These are phyloP conservation scores for Betula pendula DNA, from an alignment of 306 rosid species.

Conservation along the genomic window DNA sequence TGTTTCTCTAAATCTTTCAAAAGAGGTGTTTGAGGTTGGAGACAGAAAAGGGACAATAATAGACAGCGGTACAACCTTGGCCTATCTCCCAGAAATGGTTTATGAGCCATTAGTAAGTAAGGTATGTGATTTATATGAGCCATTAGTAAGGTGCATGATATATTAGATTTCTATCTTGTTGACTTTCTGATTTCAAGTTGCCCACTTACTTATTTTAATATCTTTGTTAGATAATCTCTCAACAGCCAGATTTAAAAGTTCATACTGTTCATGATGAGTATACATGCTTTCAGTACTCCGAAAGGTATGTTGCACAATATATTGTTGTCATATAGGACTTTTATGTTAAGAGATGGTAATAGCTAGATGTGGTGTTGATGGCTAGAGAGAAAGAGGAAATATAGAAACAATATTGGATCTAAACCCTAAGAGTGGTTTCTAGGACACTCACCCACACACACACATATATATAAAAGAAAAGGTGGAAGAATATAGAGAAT, in stretches of 20 bases:
- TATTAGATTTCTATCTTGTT: not conserved
- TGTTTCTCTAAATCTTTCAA: conserved; percentile 52
- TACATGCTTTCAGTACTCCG: conserved; percentile 84
- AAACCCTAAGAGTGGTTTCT: not conserved
- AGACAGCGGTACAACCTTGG: conserved; percentile 98
- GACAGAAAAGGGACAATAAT: conserved; percentile 86
- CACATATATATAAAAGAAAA: no score
- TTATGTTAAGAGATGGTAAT: not conserved
- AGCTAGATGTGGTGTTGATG: not conserved
- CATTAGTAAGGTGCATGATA: not conserved
- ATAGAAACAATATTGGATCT: not conserved
- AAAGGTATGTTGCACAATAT: conserved; percentile 55
- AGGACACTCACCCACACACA: no score
- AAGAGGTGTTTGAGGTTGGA: conserved; percentile 60
- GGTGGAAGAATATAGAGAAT: no score
- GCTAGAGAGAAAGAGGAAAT: not conserved
- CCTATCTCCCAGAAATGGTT: conserved; percentile 88
- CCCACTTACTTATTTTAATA: conserved; percentile 25
- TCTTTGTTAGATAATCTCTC: conserved; percentile 63
- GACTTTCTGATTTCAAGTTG: conserved; percentile 9
- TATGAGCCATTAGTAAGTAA: conserved; percentile 71
- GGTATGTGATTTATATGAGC: conserved; percentile 42
- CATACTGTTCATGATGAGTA: conserved; percentile 82
- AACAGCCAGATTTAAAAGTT: conserved; percentile 71
- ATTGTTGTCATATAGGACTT: conserved; percentile 9